phyloP scores from a whole-genome alignment of 2,329 filamentous ascomycete species.

The Ophiobolus disseminans region DNA sequence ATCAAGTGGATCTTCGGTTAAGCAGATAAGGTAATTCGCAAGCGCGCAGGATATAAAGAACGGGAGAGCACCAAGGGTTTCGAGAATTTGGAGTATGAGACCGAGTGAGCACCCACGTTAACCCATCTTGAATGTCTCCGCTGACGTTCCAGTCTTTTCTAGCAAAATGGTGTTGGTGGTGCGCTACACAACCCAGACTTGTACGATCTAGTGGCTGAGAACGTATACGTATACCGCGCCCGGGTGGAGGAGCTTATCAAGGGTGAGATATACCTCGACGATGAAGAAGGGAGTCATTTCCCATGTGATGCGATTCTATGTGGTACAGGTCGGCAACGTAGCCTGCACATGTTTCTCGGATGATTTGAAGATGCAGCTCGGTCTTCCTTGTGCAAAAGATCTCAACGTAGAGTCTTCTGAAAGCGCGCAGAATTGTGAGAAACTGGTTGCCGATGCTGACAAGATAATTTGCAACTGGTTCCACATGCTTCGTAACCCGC shows the following conservation, averaged over 20 bases:
- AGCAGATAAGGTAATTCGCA: slow-evolving; percentile 3
- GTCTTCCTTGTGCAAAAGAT: slow-evolving; percentile 10
- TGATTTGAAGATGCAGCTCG: slow-evolving; percentile 2
- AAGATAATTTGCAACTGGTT: slow-evolving; percentile 6
- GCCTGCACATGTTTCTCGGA: slow-evolving; percentile 16
- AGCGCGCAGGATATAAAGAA: slow-evolving; percentile 19
- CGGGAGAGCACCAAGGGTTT: slow-evolving; percentile 21
- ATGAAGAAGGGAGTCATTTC: slow-evolving; percentile 16
- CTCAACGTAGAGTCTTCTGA: slow-evolving; percentile 1
- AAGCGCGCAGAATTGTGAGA: slow-evolving; percentile 13
- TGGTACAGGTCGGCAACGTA: slow-evolving; percentile 33
- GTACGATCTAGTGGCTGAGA: slow-evolving; percentile 26
- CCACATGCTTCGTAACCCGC: slow-evolving; percentile 18
- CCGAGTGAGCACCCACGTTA: slow-evolving; percentile 3
- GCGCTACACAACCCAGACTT: slow-evolving; percentile 32
- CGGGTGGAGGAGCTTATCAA: slow-evolving; percentile 19
- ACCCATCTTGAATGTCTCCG: background rate
- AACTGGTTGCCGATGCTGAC: slow-evolving; percentile 13
- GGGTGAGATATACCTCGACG: slow-evolving; percentile 14
- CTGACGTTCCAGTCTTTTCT: slow-evolving; percentile 13
- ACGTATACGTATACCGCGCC: slow-evolving; percentile 31
- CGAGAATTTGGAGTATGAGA: slow-evolving; percentile 24
- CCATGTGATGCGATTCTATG: slow-evolving; percentile 32
- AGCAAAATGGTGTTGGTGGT: slow-evolving; percentile 33
- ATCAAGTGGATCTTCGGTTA: slow-evolving; percentile 11